Base-by-base conservation (phyloP, 495 filamentous ascomycete species). In the Trypethelium eluteriae region DNA sequence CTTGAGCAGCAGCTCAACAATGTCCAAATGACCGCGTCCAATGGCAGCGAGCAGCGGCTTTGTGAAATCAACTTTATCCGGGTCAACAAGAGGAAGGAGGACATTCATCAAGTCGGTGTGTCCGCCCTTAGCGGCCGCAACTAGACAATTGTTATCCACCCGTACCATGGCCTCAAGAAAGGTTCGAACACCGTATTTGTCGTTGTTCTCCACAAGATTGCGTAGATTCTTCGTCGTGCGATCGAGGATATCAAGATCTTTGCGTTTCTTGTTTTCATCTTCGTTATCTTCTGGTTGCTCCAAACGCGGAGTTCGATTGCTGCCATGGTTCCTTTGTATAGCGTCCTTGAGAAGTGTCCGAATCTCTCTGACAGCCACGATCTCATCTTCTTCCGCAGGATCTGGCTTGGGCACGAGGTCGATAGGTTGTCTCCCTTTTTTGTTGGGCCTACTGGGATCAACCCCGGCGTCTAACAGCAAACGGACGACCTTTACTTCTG, bases 11-110 rank as follows among this genome's bases (percentile, higher is more conserved):
- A 96, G 82, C 57, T 87, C 81, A 44, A 98, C 84, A 46, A 96
- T 89, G 59, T 87, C 87, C 36, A 90, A 80, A 73, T 95, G 94
- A 11, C 92, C 92, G 64, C 92, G 86, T 9, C 94, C 94, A 65
- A 98, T 96, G 2, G 94, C 91, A 44, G 91, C 91, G 38, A 96
- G 82, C 84, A 98, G 96, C 2, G 95, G 95, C 0, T 93, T 98
- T 41, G 77, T 75, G 6, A 67, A 59, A 68, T 88, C 88, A 69
- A 89, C 80, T 64, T 86, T 87, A 38, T 75, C 77, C 0, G 93
- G 94, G 74, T 96, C 93, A 2, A 91, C 90, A 71, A 96, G 83
- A 6, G 90, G 95, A 66, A 98, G 79, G 62, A 98, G 80, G 47
- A 96, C 81, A 72, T 90, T 89, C 56, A 98, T 82, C 14, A 96